Base-by-base conservation (phyloP, 116 monocot genomes). In the Trichopus zeylanicus region DNA sequence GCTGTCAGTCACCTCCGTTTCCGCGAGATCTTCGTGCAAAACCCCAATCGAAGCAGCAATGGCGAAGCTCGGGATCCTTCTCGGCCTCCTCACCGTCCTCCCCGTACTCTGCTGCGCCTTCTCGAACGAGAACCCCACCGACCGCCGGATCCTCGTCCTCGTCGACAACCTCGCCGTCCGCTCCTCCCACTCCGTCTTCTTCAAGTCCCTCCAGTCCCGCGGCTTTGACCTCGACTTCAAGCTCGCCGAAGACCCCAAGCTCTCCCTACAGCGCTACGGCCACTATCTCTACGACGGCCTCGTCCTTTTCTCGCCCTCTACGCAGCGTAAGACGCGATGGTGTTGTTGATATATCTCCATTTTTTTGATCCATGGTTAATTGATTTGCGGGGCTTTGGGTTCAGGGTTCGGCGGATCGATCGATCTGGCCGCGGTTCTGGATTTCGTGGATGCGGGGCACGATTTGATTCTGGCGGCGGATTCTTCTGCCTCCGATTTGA, bases 101-200 rank as follows among this genome's bases (percentile, higher is more conserved):
- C 55, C 48, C 0, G 6, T 62, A 15, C 31, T 51, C 18, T 52
- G 53, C 59, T 3, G 7, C 35, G 51, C 67, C 61, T 71, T 71
- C 78, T 74, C 86, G 15, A 30, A 28, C 26, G 80, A 80, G 7
- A 63, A 38, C 52, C 90, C 87, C 24, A 76, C 71, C 24, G 74
- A 64, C 28, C 81, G 81, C 11, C 87, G 80, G 33, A 46, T 91
- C 53, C 91, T 97, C 32, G 87, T 97, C 35, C 77, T 97, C 29
- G 62, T 90, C 62, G 91, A 90, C 77, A 87, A 90, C 71, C 79
- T 87, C 49, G 73, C 87, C 26, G 13, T 90, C 62, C 73, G 76
- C 5, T 97, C 84, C 7, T 79, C 97, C 12, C 97, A 91, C 69
- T 97, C 97, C 48, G 26, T 77, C 70, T 97, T 79, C 84, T 87